Percentiles rank a stretch among this genome's conserved stretches.
Evolutionary conservation across 139 green algal genomes (phyloP).

Genomic region (Chlamydomonas applanata): DNA sequence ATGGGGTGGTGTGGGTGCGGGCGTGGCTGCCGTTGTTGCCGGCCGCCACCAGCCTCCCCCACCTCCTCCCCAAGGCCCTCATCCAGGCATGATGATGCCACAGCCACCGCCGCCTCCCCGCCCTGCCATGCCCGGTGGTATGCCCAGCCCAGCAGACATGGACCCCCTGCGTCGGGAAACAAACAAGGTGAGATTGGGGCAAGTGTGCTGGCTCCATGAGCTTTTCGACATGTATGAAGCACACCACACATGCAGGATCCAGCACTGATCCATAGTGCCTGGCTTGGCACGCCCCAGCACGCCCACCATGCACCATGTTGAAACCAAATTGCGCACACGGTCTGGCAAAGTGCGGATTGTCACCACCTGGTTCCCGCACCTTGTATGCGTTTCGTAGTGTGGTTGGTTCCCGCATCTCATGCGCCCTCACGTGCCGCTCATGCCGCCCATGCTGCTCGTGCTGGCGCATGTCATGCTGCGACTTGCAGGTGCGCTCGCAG

Average conservation of each 20-base stretch:
- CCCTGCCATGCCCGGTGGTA: background rate
- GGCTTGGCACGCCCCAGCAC: too few relatives aligned
- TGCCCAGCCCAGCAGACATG: constrained; percentile 24
- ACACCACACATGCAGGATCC: too few relatives aligned
- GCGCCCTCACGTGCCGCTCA: too few relatives aligned
- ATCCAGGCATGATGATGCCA: background rate
- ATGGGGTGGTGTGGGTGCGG: constrained; percentile 32
- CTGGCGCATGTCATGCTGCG: background rate
- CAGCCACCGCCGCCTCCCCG: background rate
- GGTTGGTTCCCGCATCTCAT: background rate
- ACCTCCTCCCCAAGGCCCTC: background rate
- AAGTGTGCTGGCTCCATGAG: too few relatives aligned
- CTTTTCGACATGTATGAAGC: too few relatives aligned
- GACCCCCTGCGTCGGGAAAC: constrained; percentile 28
- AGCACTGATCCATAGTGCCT: too few relatives aligned
- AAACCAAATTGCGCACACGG: too few relatives aligned
- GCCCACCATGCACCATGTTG: too few relatives aligned
- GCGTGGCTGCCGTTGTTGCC: constrained; percentile 36
- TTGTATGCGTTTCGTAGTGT: too few relatives aligned
- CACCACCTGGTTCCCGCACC: too few relatives aligned
- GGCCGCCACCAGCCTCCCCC: constrained; percentile 2
- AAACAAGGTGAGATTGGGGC: constrained; percentile 40
- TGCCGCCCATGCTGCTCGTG: too few relatives aligned
- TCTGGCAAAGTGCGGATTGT: too few relatives aligned
- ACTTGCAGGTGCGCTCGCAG: constrained; percentile 4